Base-by-base conservation (phyloP, 495 filamentous ascomycete species). In the Neurospora sp. region DNA sequence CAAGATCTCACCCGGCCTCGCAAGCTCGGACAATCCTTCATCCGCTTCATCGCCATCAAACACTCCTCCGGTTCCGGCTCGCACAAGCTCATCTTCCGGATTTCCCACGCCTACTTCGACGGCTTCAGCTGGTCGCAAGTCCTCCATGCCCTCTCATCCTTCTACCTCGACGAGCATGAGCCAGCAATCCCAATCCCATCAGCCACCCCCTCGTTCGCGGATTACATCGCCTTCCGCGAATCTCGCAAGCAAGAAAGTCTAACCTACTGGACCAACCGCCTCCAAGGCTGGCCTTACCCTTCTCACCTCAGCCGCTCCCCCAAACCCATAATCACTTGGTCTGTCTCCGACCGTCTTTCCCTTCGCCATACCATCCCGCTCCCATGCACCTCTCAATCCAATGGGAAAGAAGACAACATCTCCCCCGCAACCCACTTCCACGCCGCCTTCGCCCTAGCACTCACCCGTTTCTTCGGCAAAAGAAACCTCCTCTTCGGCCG, bases 51-150 rank as follows among this genome's bases (percentile, higher is more conserved):
- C 69, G 83, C 86, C 23, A 78, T 90, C 71, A 84, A 87, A 60
- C 84, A 85, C 31, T 83, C 23, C 9, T 60, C 49, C 23, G 3
- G 9, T 1, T 12, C 23, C 1, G 5, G 78, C 38, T 80, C 85
- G 31, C 82, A 89, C 75, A 83, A 86, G 18, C 85, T 93, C 49
- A 79, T 89, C 70, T 81, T 93, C 16, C 85, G 90, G 3, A 83
- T 92, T 6, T 92, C 89, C 0, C 91, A 93, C 74, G 89, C 90
- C 7, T 90, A 93, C 75, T 92, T 89, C 71, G 91, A 92, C 73
- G 90, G 88, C 37, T 83, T 92, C 2, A 91, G 86, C 78, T 81
- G 92, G 23, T 85, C 89, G 0, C 84, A 82, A 71, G 88, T 92
- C 23, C 83, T 90, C 73, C 77, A 80, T 2, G 85, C 86, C 38